A percentile compares a stretch with the other conserved stretches of the same genome.
Evolutionary conservation across 495 filamentous ascomycete genomes (phyloP).

Genomic region (Mytilinidion resinicola): DNA sequence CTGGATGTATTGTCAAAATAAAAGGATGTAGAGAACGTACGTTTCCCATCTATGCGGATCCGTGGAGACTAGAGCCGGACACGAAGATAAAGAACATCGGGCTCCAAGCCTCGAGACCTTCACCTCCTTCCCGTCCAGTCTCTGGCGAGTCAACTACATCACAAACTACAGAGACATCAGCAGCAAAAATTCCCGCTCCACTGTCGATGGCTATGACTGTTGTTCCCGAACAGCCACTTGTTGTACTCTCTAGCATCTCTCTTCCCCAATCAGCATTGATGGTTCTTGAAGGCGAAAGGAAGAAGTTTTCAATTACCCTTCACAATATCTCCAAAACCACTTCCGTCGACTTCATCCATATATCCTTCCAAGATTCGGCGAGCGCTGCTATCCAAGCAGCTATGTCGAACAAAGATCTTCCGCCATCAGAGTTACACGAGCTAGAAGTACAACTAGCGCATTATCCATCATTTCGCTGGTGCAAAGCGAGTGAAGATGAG

Average conservation of each 20-base stretch:
- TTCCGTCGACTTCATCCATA: slow-evolving; percentile 73
- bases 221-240: slow-evolving; percentile 67
- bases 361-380: slow-evolving; percentile 86
- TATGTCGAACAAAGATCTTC: slow-evolving; percentile 65
- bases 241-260: slow-evolving; percentile 67
- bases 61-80: slow-evolving; percentile 66
- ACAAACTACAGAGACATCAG: slow-evolving; percentile 31
- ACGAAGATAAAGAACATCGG: slow-evolving; percentile 70
- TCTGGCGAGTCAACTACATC: slow-evolving; percentile 40
- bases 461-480: slow-evolving; percentile 65
- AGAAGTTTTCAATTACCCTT: slow-evolving; percentile 70
- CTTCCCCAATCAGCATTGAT: slow-evolving; percentile 82
- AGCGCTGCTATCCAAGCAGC: slow-evolving; percentile 68
- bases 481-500: slow-evolving; percentile 43
- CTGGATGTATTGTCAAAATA: slow-evolving; percentile 72
- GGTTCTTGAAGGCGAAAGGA: slow-evolving; percentile 81
- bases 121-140: slow-evolving; percentile 47
- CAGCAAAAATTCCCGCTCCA: slow-evolving; percentile 27
- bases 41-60: slow-evolving; percentile 74
- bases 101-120: slow-evolving; percentile 50
- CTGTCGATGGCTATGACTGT: slow-evolving; percentile 58
- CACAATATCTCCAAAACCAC: slow-evolving; percentile 65
- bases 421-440: slow-evolving; percentile 74
- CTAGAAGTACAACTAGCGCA: slow-evolving; percentile 69
- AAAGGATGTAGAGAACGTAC: slow-evolving; percentile 70